Conservation (phyloP, 495 filamentous ascomycete species). For the Thozetella sp. region DNA sequence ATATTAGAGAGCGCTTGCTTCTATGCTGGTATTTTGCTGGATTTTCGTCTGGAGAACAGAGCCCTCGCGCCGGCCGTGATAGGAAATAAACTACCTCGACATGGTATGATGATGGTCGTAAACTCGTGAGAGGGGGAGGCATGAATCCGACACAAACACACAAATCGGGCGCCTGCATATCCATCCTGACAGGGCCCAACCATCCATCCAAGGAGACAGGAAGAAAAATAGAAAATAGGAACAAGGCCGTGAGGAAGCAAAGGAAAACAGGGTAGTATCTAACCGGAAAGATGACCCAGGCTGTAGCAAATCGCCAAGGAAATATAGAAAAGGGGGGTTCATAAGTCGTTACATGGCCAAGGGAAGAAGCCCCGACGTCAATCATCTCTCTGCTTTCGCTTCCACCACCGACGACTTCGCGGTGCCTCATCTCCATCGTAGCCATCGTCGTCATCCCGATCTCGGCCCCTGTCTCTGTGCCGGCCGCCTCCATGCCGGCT, state of each 20-base stretch:
- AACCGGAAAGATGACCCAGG: not conserved
- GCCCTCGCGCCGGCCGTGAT: not conserved
- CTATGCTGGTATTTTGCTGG: not conserved
- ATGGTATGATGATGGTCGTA: not conserved
- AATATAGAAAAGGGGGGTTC: not conserved
- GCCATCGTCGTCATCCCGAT: not conserved
- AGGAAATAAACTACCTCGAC: not conserved
- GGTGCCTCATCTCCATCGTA: not conserved
- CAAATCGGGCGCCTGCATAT: too few species aligned
- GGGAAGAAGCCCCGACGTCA: not conserved
- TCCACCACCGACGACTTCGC: not conserved
- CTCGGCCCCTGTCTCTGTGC: not conserved
- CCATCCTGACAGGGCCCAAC: too few species aligned
- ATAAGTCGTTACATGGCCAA: not conserved
- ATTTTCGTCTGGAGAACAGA: not conserved
- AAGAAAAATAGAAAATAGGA: not conserved
- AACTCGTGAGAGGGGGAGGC: not conserved
- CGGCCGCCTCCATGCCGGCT: not conserved
- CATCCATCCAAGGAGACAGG: not conserved
- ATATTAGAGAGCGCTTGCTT: not conserved
- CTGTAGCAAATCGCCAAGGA: not conserved
- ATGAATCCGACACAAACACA: too few species aligned
- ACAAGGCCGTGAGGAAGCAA: not conserved
- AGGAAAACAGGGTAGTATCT: not conserved
- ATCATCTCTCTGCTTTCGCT: not conserved